phyloP scores from a whole-genome alignment of 768 basidiomycete genomes.

The Chalciporus chontae region DNA sequence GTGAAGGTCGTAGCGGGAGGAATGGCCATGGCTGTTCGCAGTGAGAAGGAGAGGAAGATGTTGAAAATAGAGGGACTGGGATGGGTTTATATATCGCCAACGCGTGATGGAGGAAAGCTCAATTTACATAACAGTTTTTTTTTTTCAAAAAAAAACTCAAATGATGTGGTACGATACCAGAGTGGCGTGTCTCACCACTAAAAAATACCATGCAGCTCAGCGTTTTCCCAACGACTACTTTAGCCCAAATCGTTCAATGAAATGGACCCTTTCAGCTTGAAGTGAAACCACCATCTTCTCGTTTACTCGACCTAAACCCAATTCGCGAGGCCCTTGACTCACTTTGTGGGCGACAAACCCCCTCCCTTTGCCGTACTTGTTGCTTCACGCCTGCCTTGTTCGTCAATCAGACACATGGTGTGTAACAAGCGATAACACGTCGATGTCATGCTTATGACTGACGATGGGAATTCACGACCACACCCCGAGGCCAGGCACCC shows the following conservation, averaged over 20 bases:
- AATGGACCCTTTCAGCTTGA: neutral
- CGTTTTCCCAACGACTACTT: neutral
- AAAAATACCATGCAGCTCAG: too few relatives aligned
- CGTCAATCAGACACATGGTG: too few relatives aligned
- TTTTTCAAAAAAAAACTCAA: too few relatives aligned
- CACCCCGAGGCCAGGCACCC: too few relatives aligned
- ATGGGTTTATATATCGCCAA: slow-evolving; percentile 22
- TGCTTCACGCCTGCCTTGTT: too few relatives aligned
- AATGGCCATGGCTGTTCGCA: slow-evolving; percentile 22
- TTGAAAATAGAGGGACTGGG: neutral
- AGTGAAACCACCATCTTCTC: neutral
- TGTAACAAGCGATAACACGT: neutral
- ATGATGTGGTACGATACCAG: slow-evolving; percentile 31
- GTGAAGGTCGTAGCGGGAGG: slow-evolving; percentile 10
- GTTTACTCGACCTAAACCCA: neutral
- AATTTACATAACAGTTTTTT: slow-evolving; percentile 27
- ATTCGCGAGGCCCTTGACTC: too few relatives aligned
- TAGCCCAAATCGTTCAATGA: neutral
- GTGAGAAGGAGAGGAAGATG: neutral
- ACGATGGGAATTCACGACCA: neutral
- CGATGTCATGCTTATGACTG: neutral
- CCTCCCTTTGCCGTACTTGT: too few relatives aligned
- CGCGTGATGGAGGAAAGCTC: neutral
- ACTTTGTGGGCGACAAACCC: too few relatives aligned
- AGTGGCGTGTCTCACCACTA: slow-evolving; percentile 28